Conservation (phyloP, 1,284 basidiomycete genomes). For the Erythrobasidium hasegawianum region DNA sequence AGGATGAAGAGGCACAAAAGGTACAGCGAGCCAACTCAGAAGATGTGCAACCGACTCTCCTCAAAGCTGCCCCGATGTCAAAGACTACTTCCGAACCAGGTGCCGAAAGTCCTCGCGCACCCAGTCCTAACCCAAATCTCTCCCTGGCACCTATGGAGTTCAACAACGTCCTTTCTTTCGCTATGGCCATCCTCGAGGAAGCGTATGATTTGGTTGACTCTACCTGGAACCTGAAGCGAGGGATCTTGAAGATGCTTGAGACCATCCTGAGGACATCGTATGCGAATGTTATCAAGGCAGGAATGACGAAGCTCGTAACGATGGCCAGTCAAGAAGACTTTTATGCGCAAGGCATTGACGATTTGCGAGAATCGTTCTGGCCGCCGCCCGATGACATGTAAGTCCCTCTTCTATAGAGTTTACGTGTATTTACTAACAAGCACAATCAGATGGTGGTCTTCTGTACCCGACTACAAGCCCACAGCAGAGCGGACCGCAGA, state of each 20-base stretch:
- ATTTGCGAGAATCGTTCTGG: constrained; percentile 45
- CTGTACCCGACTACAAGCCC: not conserved
- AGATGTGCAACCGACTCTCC: not conserved
- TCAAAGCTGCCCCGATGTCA: not conserved
- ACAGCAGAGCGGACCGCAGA: constrained; percentile 32
- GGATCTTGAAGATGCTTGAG: constrained; percentile 48
- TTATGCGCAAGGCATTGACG: constrained; percentile 42
- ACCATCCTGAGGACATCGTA: constrained; percentile 48
- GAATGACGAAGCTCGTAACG: constrained; percentile 44
- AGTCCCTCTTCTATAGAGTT: not conserved
- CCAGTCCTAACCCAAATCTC: not conserved
- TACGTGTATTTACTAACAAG: not conserved
- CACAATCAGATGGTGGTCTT: constrained; percentile 32
- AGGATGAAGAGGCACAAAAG: constrained; percentile 18
- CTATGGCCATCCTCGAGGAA: constrained; percentile 49
- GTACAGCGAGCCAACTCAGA: constrained; percentile 9
- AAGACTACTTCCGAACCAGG: not conserved
- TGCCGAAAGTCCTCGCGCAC: not conserved
- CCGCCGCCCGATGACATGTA: constrained; percentile 37
- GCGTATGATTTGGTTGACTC: constrained; percentile 48
- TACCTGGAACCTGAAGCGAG: constrained; percentile 48
- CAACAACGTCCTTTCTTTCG: constrained; percentile 46
- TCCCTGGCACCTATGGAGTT: constrained; percentile 43
- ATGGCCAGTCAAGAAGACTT: constrained; percentile 42
- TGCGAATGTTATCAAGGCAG: constrained; percentile 43